Evolutionary conservation across 192 early-diverging fungal genomes (phyloP), one percentile per base, ranked within the genome.

Genomic region (Geosiphon pyriformis): DNA sequence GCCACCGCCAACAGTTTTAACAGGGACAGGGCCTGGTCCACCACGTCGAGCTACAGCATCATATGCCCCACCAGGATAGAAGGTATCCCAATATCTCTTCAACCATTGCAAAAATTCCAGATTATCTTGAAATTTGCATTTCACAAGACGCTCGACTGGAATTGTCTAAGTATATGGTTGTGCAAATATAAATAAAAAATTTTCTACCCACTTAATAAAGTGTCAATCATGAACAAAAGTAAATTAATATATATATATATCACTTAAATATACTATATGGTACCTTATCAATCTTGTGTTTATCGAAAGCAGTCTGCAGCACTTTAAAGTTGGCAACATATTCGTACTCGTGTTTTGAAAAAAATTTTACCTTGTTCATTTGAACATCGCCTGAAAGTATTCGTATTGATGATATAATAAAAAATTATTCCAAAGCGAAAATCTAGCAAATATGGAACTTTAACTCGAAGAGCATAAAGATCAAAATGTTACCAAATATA

Each of bases 61-160:
- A 74, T 96, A 98, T 20, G 68, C 67, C 20, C 87, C 87, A n/a
- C 90, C 88, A 23, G 92, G 86, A 73, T 81, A 92, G 73, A 92
- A 89, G 27, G 81, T 78, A 72, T 98, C 93, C 95, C 93, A 95
- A 76, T 83, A 94, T 65, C 86, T 86, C 69, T 93, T 96, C 65
- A 94, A 63, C 92, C 94, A 98, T 70, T 98, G 96, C 72, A 97
- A 72, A 72, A 98, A 95, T 83, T 97, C 95, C 59, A 98, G 84
- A 74, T 98, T 98, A 79, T 98, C 96, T 83, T 97, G 95, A 72
- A 98, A 94, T 60, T 90, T 93, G 80, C 93, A 94, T 75, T 96
- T 99, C 73, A 92, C 83, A 56, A 99, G 79, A 11, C 89, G 80
- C 31, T 95, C 88, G 11, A 94, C 92, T 35, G 93, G 92, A 52